Conservation (phyloP, 345 rosid genomes). For the Corchorus capsularis region DNA sequence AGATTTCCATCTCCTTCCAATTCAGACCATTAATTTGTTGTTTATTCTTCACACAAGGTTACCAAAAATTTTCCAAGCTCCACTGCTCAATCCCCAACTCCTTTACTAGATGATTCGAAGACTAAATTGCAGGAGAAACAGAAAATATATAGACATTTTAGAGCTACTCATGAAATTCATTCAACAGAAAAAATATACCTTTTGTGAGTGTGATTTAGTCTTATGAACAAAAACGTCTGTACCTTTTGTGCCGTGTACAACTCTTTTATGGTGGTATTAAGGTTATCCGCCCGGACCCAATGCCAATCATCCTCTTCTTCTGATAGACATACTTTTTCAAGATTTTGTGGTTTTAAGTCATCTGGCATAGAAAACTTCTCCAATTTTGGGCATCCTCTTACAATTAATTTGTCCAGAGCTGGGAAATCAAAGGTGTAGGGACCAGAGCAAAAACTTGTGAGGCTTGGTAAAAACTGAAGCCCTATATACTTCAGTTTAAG, state of each 20-base stretch:
- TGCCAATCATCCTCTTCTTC: not conserved
- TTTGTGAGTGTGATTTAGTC: too few relatives aligned
- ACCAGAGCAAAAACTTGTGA: slow-evolving; percentile 16
- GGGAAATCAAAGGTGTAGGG: not conserved
- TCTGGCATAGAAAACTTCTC: not conserved
- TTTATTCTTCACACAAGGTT: too few relatives aligned
- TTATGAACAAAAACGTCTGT: not conserved
- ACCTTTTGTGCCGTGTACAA: not conserved
- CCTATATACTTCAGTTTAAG: slow-evolving; percentile 11
- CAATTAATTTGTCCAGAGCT: not conserved
- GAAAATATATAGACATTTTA: too few relatives aligned
- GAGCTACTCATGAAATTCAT: too few relatives aligned
- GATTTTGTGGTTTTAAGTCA: not conserved
- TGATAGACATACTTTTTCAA: not conserved
- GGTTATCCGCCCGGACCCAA: not conserved
- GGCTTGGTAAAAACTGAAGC: slow-evolving; percentile 21
- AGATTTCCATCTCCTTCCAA: too few relatives aligned
- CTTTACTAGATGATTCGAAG: too few relatives aligned
- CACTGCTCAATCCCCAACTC: too few relatives aligned
- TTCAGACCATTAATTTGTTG: too few relatives aligned
- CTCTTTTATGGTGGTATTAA: not conserved
- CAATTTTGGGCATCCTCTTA: not conserved
- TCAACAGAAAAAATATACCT: too few relatives aligned
- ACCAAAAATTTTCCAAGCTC: too few relatives aligned
- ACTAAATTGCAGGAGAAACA: too few relatives aligned